Base-by-base conservation (phyloP, 768 basidiomycete genomes). In the Roridomyces roridus region DNA sequence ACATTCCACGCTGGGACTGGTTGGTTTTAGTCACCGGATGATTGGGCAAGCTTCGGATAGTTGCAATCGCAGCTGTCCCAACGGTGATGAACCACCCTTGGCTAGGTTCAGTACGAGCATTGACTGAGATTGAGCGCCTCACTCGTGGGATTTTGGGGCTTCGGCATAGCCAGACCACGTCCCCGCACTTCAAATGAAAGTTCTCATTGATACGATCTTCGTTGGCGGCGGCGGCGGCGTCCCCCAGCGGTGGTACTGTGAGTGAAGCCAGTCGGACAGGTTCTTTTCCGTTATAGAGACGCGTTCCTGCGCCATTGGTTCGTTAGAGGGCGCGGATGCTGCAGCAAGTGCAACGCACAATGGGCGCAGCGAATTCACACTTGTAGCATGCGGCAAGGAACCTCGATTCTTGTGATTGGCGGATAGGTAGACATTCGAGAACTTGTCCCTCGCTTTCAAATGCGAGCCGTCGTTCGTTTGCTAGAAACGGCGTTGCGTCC, bases 21-120 rank as follows among this genome's bases (percentile, higher is more conserved):
- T 42, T 53, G 46, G 28, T 59, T 47, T 26, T 51, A 68, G 77
- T 57, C 54, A 91, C 92, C 88, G 55, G 81, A 81, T 46, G 74
- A 71, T 60, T 87, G 84, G 4, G 92, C 89, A 37, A 79, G 70
- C 57, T n/a, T 91, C 87, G 23, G 84, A 81, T 47, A 96, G 75
- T 48, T 80, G 81, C 31, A 88, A 77, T 57, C 91, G 83, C 54
- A 86, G 66, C 58, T 84, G 81, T 40, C 95, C 95, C 45, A 98
- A 77, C 7, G 84, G 76, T 3, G 94, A 96, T 65, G 91, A 93
- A 49, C 92, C 92, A 63, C 94, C 94, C 92, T 96, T 70, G 41
- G 56, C 51, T 44, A 37, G 42, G 53, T 59, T 73, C 62, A 71
- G 68, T 59, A 59, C 56, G 29, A 17, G 17, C 55, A n/a, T 21